Percentiles rank a stretch among this genome's conserved stretches.
phyloP scores from a whole-genome alignment of 768 basidiomycete species.

The Auricularia cornea region DNA sequence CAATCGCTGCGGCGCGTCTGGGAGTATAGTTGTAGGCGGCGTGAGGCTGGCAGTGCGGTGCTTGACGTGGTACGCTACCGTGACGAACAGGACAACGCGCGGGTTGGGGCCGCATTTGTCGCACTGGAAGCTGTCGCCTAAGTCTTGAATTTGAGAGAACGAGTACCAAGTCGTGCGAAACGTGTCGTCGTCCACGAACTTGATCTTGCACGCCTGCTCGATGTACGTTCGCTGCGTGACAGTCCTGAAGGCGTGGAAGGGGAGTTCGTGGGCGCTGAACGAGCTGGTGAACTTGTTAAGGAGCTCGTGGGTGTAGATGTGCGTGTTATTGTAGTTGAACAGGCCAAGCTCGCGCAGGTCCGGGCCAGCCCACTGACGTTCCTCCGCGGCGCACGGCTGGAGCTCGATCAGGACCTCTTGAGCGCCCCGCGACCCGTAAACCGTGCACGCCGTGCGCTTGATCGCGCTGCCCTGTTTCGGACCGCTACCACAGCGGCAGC shows the following conservation, averaged over 20 bases:
- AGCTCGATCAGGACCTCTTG: neutral
- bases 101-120: conserved; percentile 10
- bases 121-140: conserved; percentile 8
- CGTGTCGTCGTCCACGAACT: conserved; percentile 11
- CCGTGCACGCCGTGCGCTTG: no score
- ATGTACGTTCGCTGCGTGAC: conserved; percentile 5
- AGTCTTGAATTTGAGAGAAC: conserved; percentile 8
- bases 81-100: conserved; percentile 8
- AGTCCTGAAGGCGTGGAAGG: conserved; percentile 10
- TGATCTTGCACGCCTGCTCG: neutral
- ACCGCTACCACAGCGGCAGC: conserved; percentile 8
- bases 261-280: conserved; percentile 11
- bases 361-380: conserved; percentile 3
- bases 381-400: neutral
- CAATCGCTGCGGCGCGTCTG: neutral
- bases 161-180: conserved; percentile 12
- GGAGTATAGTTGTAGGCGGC: neutral
- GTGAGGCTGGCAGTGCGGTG: neutral
- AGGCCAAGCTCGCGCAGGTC: conserved; percentile 7
- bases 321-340: conserved; percentile 13
- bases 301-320: conserved; percentile 14
- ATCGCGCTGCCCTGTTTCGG: no score
- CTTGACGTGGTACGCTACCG: neutral
- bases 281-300: conserved; percentile 12
- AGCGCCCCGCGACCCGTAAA: no score